Evolutionary conservation across 306 rosid genomes (phyloP), one percentile per base, ranked within the genome.

Genomic region (Cicer judaicum): DNA sequence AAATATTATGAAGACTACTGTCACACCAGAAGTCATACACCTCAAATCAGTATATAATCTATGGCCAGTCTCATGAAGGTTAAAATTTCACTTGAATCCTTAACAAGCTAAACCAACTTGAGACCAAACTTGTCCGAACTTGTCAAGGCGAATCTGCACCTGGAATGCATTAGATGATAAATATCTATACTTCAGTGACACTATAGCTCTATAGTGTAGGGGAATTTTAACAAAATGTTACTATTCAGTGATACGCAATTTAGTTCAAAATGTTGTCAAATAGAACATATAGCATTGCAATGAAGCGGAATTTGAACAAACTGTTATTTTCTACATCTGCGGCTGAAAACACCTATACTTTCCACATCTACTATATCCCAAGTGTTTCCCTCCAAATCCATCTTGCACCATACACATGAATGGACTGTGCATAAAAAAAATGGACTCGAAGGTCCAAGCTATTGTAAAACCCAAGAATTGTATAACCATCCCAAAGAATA

Each of bases 331-430:
- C 34, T 24, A 24, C 34, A 24, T 24, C 34, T 24, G 29, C 29
- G 3, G 29, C 29, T 21, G 29, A 76, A 24, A 7, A n/a, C 74
- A 66, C 10, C 36, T 8, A 40, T 38, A 14, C 46, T 24, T 71
- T 34, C 12, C 34, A 21, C 18, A 40, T 70, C 11, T 48, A 19
- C 62, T n/a, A 69, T 60, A 69, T 18, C 71, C 53, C 48, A 57
- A 60, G 14, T 16, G 12, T 19, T 72, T 79, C 50, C 74, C 72
- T 57, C 46, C 46, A 46, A 36, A 36, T 64, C 60, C 52, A 61
- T 63, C 38, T 24, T 63, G 63, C 55, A 38, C 36, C 68, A 44
- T 36, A 24, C 49, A 42, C 14, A 63, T 7, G 29, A 71, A 15
- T 64, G 50, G 59, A 21, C 39, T 52, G 34, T 21, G 44, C 66